phyloP scores from a whole-genome alignment of 2,329 filamentous ascomycete genomes.

The Sporothrix globosa region DNA sequence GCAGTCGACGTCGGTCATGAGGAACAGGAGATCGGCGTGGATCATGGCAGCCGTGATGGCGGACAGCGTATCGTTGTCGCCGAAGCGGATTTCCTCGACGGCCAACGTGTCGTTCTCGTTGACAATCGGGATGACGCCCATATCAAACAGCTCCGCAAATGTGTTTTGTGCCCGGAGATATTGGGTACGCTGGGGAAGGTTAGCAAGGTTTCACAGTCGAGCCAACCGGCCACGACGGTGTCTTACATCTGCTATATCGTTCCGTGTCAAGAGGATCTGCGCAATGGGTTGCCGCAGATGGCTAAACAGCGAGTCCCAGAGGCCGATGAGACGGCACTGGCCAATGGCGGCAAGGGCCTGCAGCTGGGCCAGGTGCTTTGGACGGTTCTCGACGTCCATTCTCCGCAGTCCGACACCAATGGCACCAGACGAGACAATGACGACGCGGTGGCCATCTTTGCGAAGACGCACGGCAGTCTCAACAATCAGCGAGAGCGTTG shows the following conservation, averaged over 20 bases:
- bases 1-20: slow-evolving; percentile 99
- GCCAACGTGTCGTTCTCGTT: slow-evolving; percentile 98
- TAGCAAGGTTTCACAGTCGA: background rate
- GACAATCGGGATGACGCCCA: slow-evolving; percentile 97
- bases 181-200: slow-evolving; percentile 68
- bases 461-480: slow-evolving; percentile 87
- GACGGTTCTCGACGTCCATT: slow-evolving; percentile 84
- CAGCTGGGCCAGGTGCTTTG: slow-evolving; percentile 85
- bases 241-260: slow-evolving; percentile 89
- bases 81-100: slow-evolving; percentile 98
- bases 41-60: slow-evolving; percentile 98
- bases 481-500: slow-evolving; percentile 88
- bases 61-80: slow-evolving; percentile 96
- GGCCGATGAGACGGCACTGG: slow-evolving; percentile 89
- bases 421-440: slow-evolving; percentile 95
- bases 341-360: slow-evolving; percentile 96
- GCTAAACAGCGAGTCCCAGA: slow-evolving; percentile 91
- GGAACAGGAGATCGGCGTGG: slow-evolving; percentile 91
- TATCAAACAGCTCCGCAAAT: slow-evolving; percentile 82
- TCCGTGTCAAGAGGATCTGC: slow-evolving; percentile 90
- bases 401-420: slow-evolving; percentile 90
- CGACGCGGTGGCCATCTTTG: slow-evolving; percentile 89
- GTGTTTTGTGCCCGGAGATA: slow-evolving; percentile 98
- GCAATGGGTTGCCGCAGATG: slow-evolving; percentile 89
- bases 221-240: slow-evolving; percentile 26